These are phyloP conservation scores for Globisporangium viniferum DNA, from an alignment of 352 stramenopile species.

Conservation along the genomic window DNA sequence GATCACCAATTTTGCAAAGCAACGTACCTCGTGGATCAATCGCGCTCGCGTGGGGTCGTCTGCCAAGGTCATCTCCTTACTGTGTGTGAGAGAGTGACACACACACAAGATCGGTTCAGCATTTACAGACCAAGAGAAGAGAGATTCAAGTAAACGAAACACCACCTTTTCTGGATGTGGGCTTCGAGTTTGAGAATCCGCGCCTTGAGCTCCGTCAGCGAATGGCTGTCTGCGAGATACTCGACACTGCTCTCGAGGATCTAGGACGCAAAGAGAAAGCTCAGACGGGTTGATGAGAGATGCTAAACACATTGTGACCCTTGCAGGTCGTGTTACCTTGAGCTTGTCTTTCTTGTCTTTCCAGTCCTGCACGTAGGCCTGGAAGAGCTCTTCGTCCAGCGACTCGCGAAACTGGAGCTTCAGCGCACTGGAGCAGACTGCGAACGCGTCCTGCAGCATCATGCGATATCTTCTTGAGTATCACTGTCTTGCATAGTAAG, in stretches of 20 bases:
- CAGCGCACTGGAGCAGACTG: constrained; percentile 48
- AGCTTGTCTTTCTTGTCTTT: constrained; percentile 23
- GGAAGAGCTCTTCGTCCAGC: constrained; percentile 58
- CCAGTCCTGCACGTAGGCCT: constrained; percentile 53
- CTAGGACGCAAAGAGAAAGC: background rate
- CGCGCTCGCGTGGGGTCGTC: constrained; percentile 6
- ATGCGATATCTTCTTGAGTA: background rate
- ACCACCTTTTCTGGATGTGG: constrained; percentile 6
- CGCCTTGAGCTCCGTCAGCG: background rate
- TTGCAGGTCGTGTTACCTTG: constrained; percentile 18
- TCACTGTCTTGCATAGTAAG: background rate
- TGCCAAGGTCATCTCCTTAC: constrained; percentile 4
- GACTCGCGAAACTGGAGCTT: constrained; percentile 56
- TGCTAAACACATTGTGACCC: too few species aligned
- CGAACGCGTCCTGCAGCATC: constrained; percentile 42
- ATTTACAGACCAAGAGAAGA: background rate
- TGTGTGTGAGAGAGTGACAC: background rate
- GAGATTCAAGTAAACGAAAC: background rate
- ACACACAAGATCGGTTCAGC: background rate
- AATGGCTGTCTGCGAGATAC: background rate
- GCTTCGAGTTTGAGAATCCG: background rate
- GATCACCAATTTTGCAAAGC: background rate
- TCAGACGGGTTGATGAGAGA: background rate
- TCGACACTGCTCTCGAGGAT: background rate
- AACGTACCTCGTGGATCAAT: constrained; percentile 11